Evolutionary conservation across 148 eudicot genomes (phyloP).

Genomic region (Fagopyrum homotropicum): DNA sequence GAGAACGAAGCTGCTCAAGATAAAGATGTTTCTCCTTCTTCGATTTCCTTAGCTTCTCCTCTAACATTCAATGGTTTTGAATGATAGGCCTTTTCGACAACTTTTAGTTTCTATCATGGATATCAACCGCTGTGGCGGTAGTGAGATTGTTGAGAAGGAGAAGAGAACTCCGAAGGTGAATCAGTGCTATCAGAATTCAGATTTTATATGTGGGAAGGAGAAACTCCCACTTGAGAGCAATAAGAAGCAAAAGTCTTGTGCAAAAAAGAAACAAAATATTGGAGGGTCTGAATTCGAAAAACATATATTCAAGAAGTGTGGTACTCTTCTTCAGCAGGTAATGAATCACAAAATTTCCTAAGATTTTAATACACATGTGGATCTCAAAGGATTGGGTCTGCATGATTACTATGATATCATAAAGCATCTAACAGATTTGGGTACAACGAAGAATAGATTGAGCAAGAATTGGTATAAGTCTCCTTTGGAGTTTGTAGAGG

Average conservation of each 20-base stretch:
- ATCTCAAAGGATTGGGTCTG: slow-evolving; percentile 55
- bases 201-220: slow-evolving; percentile 72
- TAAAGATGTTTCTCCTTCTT: no score
- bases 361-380: slow-evolving; percentile 81
- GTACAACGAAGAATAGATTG: slow-evolving; percentile 61
- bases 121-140: slow-evolving; percentile 24
- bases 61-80: not conserved
- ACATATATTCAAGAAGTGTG: slow-evolving; percentile 54
- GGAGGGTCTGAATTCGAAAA: slow-evolving; percentile 33
- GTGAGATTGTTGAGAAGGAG: slow-evolving; percentile 65
- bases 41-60: no score
- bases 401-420: slow-evolving; percentile 80
- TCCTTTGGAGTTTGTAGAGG: slow-evolving; percentile 80
- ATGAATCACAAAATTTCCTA: slow-evolving; percentile 81
- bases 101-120: slow-evolving; percentile 51
- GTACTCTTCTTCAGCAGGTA: slow-evolving; percentile 58
- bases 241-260: slow-evolving; percentile 44
- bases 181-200: slow-evolving; percentile 60
- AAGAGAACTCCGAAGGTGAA: slow-evolving; percentile 94
- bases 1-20: slow-evolving; percentile 4
- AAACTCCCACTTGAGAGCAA: slow-evolving; percentile 69
- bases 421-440: slow-evolving; percentile 89
- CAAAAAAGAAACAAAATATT: slow-evolving; percentile 28
- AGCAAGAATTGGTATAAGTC: slow-evolving; percentile 71
- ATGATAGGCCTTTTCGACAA: slow-evolving; percentile 39